phyloP scores from a whole-genome alignment of 2,329 filamentous ascomycete species.

The Curvularia verruculosa region DNA sequence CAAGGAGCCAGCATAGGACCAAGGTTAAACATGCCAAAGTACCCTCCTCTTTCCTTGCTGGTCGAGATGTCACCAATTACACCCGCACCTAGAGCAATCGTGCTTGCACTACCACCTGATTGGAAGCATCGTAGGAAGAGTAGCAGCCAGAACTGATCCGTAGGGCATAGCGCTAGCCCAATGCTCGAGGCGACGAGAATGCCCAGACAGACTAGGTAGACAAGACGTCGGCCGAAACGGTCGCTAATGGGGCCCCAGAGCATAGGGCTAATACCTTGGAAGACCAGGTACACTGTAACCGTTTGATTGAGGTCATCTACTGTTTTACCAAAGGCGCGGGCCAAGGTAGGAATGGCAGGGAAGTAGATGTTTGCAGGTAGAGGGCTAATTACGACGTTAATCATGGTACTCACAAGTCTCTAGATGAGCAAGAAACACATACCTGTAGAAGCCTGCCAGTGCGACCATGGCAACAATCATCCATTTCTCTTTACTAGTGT shows the following conservation, averaged over 20 bases:
- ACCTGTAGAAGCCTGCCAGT: constrained; percentile 42
- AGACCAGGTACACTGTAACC: constrained; percentile 56
- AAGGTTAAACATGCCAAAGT: constrained; percentile 69
- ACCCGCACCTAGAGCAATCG: constrained; percentile 67
- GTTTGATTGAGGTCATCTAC: constrained; percentile 57
- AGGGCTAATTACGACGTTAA: constrained; percentile 24
- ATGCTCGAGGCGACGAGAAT: constrained; percentile 45
- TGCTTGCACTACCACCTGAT: constrained; percentile 49
- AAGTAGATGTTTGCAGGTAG: constrained; percentile 53
- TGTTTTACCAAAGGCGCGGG: constrained; percentile 49
- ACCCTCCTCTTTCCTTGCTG: constrained; percentile 72
- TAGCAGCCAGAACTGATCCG: constrained; percentile 41
- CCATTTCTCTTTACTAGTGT: constrained; percentile 39
- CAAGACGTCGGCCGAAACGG: constrained; percentile 57
- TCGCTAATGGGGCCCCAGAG: constrained; percentile 60
- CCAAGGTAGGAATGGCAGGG: constrained; percentile 44
- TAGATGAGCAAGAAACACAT: not conserved
- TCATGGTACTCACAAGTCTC: not conserved
- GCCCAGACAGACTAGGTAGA: constrained; percentile 53
- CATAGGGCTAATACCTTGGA: constrained; percentile 60
- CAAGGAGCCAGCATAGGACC: constrained; percentile 49
- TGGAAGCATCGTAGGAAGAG: constrained; percentile 47
- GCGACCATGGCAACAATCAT: constrained; percentile 41
- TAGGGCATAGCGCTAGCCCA: constrained; percentile 44
- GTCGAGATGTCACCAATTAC: constrained; percentile 75